Percentiles rank a stretch among this genome's conserved stretches.
These are phyloP conservation scores for Cyclanthera cordifolia DNA, from an alignment of 306 rosid species.

Conservation along the genomic window DNA sequence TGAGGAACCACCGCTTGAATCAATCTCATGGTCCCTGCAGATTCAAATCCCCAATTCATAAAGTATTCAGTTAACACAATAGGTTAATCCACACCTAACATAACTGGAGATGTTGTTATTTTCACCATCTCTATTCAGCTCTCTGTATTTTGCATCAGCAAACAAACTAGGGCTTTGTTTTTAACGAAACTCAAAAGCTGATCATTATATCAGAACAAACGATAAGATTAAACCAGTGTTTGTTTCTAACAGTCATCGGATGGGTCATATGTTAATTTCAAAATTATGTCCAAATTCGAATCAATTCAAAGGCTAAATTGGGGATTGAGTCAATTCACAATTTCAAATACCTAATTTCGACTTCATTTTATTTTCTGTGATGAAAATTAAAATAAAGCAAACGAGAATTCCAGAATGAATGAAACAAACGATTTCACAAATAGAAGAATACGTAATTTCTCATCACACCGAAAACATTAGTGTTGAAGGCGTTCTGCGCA, in stretches of 20 bases:
- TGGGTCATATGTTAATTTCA: not conserved
- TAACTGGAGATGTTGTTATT: not conserved
- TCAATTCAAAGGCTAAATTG: not conserved
- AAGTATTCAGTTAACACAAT: not conserved
- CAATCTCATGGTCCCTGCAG: constrained; percentile 67
- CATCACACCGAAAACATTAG: constrained; percentile 55
- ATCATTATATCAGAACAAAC: not conserved
- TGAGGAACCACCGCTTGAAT: constrained; percentile 82
- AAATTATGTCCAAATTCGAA: not conserved
- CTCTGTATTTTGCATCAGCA: not conserved
- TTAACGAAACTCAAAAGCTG: not conserved
- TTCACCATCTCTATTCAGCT: not conserved
- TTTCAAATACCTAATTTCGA: not conserved
- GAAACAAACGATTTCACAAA: not conserved
- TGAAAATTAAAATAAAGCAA: not conserved
- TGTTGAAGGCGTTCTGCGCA: constrained; percentile 42
- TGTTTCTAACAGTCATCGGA: not conserved
- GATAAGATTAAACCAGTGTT: not conserved
- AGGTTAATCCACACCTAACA: too few species aligned
- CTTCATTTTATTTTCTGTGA: not conserved
- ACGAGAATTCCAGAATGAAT: not conserved
- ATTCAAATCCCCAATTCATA: not conserved
- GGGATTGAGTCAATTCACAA: not conserved
- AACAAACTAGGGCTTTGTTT: not conserved
- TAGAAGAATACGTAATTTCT: not conserved